Base-by-base conservation (phyloP, 805 yeast species). In the Lachancea sp. region DNA sequence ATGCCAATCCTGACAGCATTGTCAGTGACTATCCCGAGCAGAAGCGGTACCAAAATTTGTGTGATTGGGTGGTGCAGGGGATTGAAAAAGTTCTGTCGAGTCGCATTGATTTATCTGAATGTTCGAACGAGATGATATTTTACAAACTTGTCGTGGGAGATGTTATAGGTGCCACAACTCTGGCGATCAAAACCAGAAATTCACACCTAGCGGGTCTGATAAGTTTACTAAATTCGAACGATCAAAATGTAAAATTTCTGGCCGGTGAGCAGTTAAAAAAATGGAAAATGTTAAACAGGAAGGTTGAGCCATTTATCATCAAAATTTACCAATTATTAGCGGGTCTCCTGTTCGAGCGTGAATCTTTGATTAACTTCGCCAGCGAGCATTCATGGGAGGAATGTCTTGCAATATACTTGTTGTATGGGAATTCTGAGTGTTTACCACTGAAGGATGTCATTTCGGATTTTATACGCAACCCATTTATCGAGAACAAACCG, bases 141-240 rank as follows among this genome's bases (percentile, higher is more conserved):
- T 53, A 71, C 3, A 54, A 65, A 19, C 46, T 82, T 8, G 68
- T 77, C 23, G 65, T 73, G 4, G 79, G 83, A 40, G 75, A 80
- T 41, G 52, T 86, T 21, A 64, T 70, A 7, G 67, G 68, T 20
- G 97, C 97, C 1, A 67, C 80, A 5, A 66, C 68, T 22, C 45
- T 66, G 2, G 89, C 96, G 1, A 60, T 78, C 1, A 63, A 70
- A n/a, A 61, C 82, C 0, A 70, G 71, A 7, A 83, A 84, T 51
- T 62, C 73, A 4, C 95, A 89, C 57, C 60, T 90, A 15, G 78
- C 95, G 0, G 77, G 76, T 0, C 53, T 86, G 20, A 59, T 90
- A 9, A 72, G 96, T 0, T 63, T 83, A 31, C 57, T 83, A 6
- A 95, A 85, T 24, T 79, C 92, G 0, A 80, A 82, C 49, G 83